These are phyloP conservation scores for Chrysosphaeria jannelii DNA, from an alignment of 2,329 filamentous ascomycete genomes.

Conservation along the genomic window DNA sequence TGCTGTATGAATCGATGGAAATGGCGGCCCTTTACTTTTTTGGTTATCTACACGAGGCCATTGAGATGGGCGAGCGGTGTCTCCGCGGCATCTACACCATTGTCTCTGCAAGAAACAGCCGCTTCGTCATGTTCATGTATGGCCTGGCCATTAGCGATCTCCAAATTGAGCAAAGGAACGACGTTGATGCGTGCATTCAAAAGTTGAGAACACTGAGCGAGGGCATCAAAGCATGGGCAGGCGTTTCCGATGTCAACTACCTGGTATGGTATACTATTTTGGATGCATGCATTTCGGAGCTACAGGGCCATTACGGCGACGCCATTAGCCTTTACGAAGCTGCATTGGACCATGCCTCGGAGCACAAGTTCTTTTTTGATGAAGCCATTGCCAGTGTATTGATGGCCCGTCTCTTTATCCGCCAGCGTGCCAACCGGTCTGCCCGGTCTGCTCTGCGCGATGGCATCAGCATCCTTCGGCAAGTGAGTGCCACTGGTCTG, in stretches of 20 bases:
- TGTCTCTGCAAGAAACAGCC: constrained; percentile 28
- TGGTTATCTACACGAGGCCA: constrained; percentile 27
- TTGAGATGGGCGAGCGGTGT: constrained; percentile 22
- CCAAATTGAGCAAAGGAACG: neutral
- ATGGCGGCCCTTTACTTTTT: constrained; percentile 31
- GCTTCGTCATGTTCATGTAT: constrained; percentile 26
- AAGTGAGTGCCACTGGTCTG: constrained; percentile 38
- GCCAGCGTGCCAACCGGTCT: constrained; percentile 31
- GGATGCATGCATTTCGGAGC: constrained; percentile 35
- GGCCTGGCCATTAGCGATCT: constrained; percentile 16
- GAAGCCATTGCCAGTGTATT: constrained; percentile 45
- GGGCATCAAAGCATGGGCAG: constrained; percentile 31
- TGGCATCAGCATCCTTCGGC: constrained; percentile 33
- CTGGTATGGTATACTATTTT: constrained; percentile 36
- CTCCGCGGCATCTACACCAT: constrained; percentile 17
- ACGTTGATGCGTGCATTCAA: constrained; percentile 16
- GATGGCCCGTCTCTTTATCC: constrained; percentile 39
- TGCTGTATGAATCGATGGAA: constrained; percentile 38
- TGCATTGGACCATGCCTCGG: constrained; percentile 38
- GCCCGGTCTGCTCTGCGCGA: constrained; percentile 40
- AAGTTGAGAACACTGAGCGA: constrained; percentile 23
- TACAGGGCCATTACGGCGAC: constrained; percentile 21
- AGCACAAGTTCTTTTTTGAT: constrained; percentile 36
- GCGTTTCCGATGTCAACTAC: constrained; percentile 40
- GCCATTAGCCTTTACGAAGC: constrained; percentile 37